Evolutionary conservation across 306 rosid species (phyloP), one percentile per base, ranked within the genome.

Genomic region (Neltuma alba): DNA sequence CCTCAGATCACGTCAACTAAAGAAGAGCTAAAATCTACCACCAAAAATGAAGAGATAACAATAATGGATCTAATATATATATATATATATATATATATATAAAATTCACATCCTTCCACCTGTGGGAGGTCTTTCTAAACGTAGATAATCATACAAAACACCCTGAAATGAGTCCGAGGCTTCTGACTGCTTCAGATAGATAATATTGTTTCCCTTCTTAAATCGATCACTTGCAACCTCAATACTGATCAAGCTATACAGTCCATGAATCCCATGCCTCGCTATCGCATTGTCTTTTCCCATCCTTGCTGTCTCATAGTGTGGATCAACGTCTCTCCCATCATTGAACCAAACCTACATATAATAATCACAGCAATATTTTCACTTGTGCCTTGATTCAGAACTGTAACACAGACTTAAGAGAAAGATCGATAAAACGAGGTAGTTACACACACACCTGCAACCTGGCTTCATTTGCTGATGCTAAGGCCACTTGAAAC

Each of bases 181-280:
- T 80, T 75, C 88, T 60, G 92, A 12, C 74, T 94, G 97, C 58
- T 76, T 86, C 23, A 94, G 81, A 84, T 77, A 89, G 72, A 94
- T 63, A 7, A 55, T 78, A 80, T 94, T 94, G 4, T 13, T 80
- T 81, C 99, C 97, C 47, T 70, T 2, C 0, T 20, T 60, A 14
- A 89, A 80, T 12, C 38, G 73, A 74, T 61, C 0, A 12, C 94
- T 86, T 9, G 73, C 30, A 9, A 92, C 36, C 10, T 27, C 23
- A 25, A 91, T 30, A 75, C 78, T 88, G 76, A 66, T 87, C 33
- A 86, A 27, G 76, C 85, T 74, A 63, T 89, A 79, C 74, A 92
- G 70, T 4, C 99, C 99, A 68, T 94, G 95, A 13, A 89, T 87
- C 1, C 97, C 97, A 41, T 94, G 99, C 61, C 99, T 91, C 15